A percentile compares a stretch with the other conserved stretches of the same genome.
phyloP scores from a whole-genome alignment of 257 asterid genomes.

The Solanum medicagineum region DNA sequence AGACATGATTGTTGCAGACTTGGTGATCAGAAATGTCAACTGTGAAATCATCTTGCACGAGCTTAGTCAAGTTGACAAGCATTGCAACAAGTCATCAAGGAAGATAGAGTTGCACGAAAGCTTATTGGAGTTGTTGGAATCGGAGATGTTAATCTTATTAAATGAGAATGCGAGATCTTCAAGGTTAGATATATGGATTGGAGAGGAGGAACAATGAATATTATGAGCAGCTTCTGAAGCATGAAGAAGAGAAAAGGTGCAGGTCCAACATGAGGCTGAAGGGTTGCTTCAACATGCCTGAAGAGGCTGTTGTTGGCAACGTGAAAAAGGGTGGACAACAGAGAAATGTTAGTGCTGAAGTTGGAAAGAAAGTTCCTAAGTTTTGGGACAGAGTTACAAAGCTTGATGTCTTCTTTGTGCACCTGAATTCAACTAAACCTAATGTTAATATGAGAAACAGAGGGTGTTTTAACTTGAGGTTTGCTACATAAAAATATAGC shows the following conservation, averaged over 20 bases:
- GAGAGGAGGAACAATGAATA: constrained; percentile 84
- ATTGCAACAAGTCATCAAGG: constrained; percentile 44
- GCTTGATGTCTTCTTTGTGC: constrained; percentile 56
- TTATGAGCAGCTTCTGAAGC: constrained; percentile 44
- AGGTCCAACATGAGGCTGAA: constrained; percentile 19
- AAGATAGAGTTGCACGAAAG: constrained; percentile 13
- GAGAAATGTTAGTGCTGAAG: constrained; percentile 1
- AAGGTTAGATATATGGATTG: constrained; percentile 63
- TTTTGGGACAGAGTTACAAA: constrained; percentile 64
- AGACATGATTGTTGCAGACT: constrained; percentile 50
- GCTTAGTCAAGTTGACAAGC: constrained; percentile 35
- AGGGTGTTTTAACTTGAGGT: not conserved
- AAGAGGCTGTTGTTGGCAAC: constrained; percentile 8
- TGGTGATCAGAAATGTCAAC: constrained; percentile 58
- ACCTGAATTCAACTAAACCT: constrained; percentile 24
- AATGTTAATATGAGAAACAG: constrained; percentile 1
- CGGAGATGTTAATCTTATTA: constrained; percentile 34
- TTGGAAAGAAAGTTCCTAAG: constrained; percentile 11
- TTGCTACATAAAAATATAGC: not conserved
- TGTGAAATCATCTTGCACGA: constrained; percentile 48
- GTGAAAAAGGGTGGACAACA: constrained; percentile 6
- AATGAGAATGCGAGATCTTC: constrained; percentile 60
- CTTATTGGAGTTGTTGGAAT: constrained; percentile 71
- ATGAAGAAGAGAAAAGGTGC: constrained; percentile 27
- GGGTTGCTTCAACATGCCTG: constrained; percentile 32